These are phyloP conservation scores for Fusarium torulosum DNA, from an alignment of 2,329 filamentous ascomycete genomes.

Conservation along the genomic window DNA sequence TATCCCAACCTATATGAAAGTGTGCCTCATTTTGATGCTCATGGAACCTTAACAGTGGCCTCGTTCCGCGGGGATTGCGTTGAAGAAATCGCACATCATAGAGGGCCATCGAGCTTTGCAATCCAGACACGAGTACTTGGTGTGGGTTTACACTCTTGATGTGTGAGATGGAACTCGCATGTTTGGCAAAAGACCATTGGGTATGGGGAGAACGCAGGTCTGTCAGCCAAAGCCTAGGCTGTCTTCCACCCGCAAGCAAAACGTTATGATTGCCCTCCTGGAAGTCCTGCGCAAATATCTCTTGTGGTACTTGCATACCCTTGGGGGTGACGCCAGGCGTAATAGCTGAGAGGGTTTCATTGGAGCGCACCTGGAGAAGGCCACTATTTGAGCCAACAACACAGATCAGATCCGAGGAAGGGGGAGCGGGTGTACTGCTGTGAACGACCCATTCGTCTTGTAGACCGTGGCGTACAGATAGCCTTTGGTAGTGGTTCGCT, in stretches of 20 bases:
- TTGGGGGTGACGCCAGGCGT: slow-evolving; percentile 43
- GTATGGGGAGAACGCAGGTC: slow-evolving; percentile 58
- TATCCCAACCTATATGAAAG: slow-evolving; percentile 65
- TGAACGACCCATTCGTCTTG: slow-evolving; percentile 54
- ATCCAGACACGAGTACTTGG: slow-evolving; percentile 66
- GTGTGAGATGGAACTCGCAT: slow-evolving; percentile 61
- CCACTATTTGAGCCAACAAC: slow-evolving; percentile 63
- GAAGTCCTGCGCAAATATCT: slow-evolving; percentile 65
- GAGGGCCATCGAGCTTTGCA: slow-evolving; percentile 62
- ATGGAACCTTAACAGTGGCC: slow-evolving; percentile 62
- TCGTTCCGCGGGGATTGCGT: slow-evolving; percentile 38
- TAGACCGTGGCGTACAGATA: slow-evolving; percentile 48
- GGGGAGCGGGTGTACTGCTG: slow-evolving; percentile 58
- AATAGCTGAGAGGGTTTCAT: slow-evolving; percentile 53
- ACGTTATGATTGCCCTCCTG: slow-evolving; percentile 58
- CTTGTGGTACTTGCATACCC: slow-evolving; percentile 43
- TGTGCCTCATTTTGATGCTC: slow-evolving; percentile 64
- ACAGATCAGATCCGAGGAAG: slow-evolving; percentile 57
- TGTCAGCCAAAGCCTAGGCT: slow-evolving; percentile 59
- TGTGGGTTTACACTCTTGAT: slow-evolving; percentile 62
- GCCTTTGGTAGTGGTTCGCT: slow-evolving; percentile 53
- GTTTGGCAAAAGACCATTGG: slow-evolving; percentile 52
- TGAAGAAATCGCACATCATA: slow-evolving; percentile 67
- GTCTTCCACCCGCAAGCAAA: slow-evolving; percentile 65
- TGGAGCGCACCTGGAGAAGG: slow-evolving; percentile 55